These are phyloP conservation scores for Cryptococcus sp. DNA, from an alignment of 1,284 basidiomycete genomes.

Conservation along the genomic window DNA sequence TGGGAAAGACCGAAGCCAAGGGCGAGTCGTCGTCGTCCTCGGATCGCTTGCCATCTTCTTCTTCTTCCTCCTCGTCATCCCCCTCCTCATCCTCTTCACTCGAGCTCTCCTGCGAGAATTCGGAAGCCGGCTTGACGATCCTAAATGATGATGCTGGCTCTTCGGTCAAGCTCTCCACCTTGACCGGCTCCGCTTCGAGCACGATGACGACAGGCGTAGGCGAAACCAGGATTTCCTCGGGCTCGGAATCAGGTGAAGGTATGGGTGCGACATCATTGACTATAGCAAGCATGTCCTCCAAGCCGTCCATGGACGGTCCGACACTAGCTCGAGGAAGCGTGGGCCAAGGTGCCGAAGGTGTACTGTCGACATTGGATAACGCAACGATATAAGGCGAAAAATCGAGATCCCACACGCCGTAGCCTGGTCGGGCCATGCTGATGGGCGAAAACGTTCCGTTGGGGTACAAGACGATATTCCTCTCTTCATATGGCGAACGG, in stretches of 20 bases:
- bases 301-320: conserved; percentile 2
- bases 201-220: not conserved
- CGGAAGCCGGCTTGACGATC: not conserved
- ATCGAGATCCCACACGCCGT: conserved; percentile 39
- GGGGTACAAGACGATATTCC: conserved; percentile 30
- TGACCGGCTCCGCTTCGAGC: not conserved
- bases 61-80: conserved; percentile 10
- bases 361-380: conserved; percentile 25
- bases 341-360: not conserved
- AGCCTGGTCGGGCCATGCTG: conserved; percentile 36
- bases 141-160: conserved; percentile 7
- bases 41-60: conserved; percentile 3
- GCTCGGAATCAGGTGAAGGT: not conserved
- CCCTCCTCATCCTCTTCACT: conserved; percentile 12
- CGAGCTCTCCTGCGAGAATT: conserved; percentile 4
- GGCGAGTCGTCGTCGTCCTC: conserved; percentile 2
- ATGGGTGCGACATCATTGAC: not conserved
- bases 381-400: conserved; percentile 35
- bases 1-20: not conserved
- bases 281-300: not conserved
- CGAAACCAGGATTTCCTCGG: not conserved
- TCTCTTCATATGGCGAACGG: conserved; percentile 40
- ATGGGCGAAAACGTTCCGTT: conserved; percentile 28
- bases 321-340: conserved; percentile 1
- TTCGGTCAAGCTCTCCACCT: not conserved